Evolutionary conservation across 176 grass and related monocot species (phyloP), one percentile per base, ranked within the genome.

Genomic region (Aechmea fasciata): DNA sequence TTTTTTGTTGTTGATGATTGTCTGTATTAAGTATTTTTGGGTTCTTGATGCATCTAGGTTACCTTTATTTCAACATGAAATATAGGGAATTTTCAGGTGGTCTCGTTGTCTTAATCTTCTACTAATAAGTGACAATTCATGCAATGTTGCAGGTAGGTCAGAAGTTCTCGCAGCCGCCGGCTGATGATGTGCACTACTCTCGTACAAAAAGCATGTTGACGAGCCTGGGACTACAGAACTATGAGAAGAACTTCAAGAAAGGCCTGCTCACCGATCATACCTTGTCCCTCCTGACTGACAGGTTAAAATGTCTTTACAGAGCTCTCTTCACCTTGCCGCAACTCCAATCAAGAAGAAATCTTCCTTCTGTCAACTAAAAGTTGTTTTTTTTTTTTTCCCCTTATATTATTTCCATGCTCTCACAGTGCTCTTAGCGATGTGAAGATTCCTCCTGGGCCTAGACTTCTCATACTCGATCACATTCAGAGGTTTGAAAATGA

Each of bases 221-320:
- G 17, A 77, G 69, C 53, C 78, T 99, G 75, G 90, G 94, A 63
- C 94, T 99, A 67, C 82, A 99, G 74, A 99, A 90, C 65, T 99
- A 99, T 70, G 94, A 93, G 63, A 99, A 90, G 69, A 90, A 99
- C 78, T 93, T 99, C 79, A 93, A 93, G 82, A 99, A 86, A 73
- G 94, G 94, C 51, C 84, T 99, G 68, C 80, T 99, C 29, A 90
- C 82, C 53, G 94, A 99, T 90, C 72, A 64, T 77, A 99, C 89
- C 50, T 79, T 99, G 72, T 75, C 82, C 64, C 87, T 99, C 18
- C 89, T 99, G 53, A 99, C 80, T 47, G 94, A 99, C 52, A 93
- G 94, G 94, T 85, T 80, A 48, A 68, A 48, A 29, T 74, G 3
- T 14, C 4, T 51, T 1, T 7, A 54, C 3, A 14, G 50, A 41